Evolutionary conservation across 306 rosid species (phyloP), one percentile per base, ranked within the genome.

Genomic region (Elaeagnus macrophylla): DNA sequence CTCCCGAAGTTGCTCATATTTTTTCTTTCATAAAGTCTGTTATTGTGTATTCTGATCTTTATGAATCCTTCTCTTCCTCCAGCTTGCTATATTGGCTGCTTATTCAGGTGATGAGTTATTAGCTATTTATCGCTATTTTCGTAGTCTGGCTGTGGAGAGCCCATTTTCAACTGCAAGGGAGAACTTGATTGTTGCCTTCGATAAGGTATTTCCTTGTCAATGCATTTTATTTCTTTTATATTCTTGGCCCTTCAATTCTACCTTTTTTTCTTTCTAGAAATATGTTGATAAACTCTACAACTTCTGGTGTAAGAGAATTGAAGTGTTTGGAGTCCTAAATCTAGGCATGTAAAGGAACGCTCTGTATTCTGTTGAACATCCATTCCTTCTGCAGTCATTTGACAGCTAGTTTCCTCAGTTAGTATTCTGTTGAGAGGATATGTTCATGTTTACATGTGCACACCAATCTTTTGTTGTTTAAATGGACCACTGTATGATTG

Each of bases 111-210:
- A 91, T 58, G 99, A 91, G 72, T 42, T 87, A 67, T 78, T 69
- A 47, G 62, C 89, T 62, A 75, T 84, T 58, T 91, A 91, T 80
- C 78, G 96, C 19, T 91, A 91, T 80, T 91, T 87, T 50, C 86
- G 99, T 69, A 91, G 97, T 67, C 57, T 91, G 68, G 96, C 95
- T 5, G 89, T 84, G 75, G 96, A 87, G 38, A 73, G 77, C 67
- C 96, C 99, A 48, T 91, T 84, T 80, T 57, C 95, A 67, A 91
- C 99, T 45, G 96, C 99, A 8, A 87, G 96, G 56, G 99, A 91
- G 45, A 91, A 91, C 75, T 77, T 91, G 73, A 81, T 82, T 62
- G 84, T 91, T 54, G 96, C 95, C 38, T 91, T 87, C 79, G 99
- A 91, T 77, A 91, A 91, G 99, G 99, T 91, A 76, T 69, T 48